phyloP scores from a whole-genome alignment of 495 filamentous ascomycete species.

The Penicillium diatomitis region DNA sequence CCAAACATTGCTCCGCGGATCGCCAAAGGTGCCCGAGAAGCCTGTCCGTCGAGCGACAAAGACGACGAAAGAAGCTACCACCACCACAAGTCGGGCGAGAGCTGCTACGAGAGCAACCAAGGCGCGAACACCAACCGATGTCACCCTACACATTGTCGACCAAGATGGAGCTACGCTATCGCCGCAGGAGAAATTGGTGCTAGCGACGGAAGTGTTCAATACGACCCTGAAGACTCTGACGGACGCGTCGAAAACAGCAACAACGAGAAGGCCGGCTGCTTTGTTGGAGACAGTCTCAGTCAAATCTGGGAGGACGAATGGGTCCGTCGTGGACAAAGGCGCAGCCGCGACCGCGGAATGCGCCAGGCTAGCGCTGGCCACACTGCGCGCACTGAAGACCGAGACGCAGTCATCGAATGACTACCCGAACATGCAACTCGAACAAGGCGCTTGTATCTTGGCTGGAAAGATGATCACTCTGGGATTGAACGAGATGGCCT shows the following conservation, averaged over 20 bases:
- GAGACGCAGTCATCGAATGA: constrained; percentile 38
- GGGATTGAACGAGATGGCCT: constrained; percentile 63
- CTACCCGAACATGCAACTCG: constrained; percentile 63
- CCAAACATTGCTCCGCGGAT: constrained; percentile 33
- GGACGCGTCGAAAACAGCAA: constrained; percentile 52
- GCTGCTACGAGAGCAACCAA: constrained; percentile 21
- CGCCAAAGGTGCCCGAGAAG: constrained; percentile 21
- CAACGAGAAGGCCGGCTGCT: constrained; percentile 11
- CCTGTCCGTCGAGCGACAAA: constrained; percentile 16
- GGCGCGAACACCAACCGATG: constrained; percentile 21
- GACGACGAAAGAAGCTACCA: constrained; percentile 10
- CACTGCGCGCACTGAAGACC: constrained; percentile 52
- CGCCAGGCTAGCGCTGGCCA: constrained; percentile 61
- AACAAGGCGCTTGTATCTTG: constrained; percentile 73
- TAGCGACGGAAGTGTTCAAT: constrained; percentile 81
- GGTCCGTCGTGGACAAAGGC: constrained; percentile 20
- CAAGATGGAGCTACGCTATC: constrained; percentile 36
- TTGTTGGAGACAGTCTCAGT: constrained; percentile 33
- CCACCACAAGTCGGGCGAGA: constrained; percentile 24
- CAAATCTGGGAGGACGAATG: constrained; percentile 27
- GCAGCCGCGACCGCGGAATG: constrained; percentile 56
- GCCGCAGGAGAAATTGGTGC: constrained; percentile 51
- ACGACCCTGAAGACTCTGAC: constrained; percentile 61
- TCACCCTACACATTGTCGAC: constrained; percentile 21
- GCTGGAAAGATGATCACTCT: constrained; percentile 62